Base-by-base conservation (phyloP, 1,139 yeast genomes). In the Protomyces pachydermus region DNA sequence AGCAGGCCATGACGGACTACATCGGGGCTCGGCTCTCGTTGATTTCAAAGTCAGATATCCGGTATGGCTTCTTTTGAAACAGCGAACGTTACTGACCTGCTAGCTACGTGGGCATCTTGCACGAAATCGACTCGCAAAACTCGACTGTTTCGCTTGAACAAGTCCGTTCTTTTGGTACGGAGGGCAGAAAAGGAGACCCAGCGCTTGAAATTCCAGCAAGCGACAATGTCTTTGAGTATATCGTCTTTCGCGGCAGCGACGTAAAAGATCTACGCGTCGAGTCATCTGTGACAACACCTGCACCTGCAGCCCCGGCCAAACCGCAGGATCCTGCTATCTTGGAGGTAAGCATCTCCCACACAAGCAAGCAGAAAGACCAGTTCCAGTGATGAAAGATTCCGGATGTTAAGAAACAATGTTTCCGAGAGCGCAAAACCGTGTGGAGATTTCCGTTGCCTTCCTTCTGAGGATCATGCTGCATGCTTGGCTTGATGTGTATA, bases 1-100 rank as follows among this genome's bases (percentile, higher is more conserved):
- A n/a, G 51, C 51, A 14, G 34, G 16, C 16, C 12, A 58, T 58
- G 62, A 87, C 96, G 56, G 90, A 88, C 72, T 90, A 87, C 75
- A 86, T 90, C 71, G 99, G 98, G 35, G 91, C 90, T 76, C 88
- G 95, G 65, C 91, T 93, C 71, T 87, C 97, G 48, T 81, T 93
- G 75, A 84, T 91, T 70, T 88, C 97, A 68, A 87, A 86, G 72
- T 88, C 91, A 71, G 96, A 93, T 60, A 88, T 90, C 70, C 81
- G 87, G 76, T 42, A 80, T 71, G 48, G 3, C 10, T 16, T 10
- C 28, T 39, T 25, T 42, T 53, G 34, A 2, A 18, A n/a, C 52
- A 14, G 45, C 38, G 35, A 18, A 53, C 32, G 8, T 1, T 6
- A 28, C 32, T 28, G 32, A 28, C 32, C 32, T 52, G 20, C 48